A percentile compares a stretch with the other conserved stretches of the same genome.
phyloP scores from a whole-genome alignment of 768 basidiomycete genomes.

The Agaricus subrufescens region DNA sequence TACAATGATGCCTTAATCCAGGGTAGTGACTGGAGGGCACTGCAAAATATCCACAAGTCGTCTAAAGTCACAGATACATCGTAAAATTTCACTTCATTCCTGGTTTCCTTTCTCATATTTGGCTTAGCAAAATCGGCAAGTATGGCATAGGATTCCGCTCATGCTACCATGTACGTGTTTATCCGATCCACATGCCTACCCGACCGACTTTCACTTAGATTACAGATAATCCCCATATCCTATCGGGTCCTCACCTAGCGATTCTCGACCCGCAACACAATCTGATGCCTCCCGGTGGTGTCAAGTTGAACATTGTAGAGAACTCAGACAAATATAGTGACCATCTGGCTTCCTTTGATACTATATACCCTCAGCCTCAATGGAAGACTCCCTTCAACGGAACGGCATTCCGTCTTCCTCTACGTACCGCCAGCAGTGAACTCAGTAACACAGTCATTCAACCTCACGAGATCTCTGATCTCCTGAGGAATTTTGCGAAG shows the following conservation, averaged over 20 bases:
- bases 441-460: slow-evolving; percentile 30
- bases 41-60: slow-evolving; percentile 30
- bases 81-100: slow-evolving; percentile 5
- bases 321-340: slow-evolving; percentile 19
- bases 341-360: slow-evolving; percentile 26
- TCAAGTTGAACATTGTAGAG: slow-evolving; percentile 22
- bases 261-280: slow-evolving; percentile 38
- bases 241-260: slow-evolving; percentile 34
- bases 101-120: background rate
- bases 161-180: slow-evolving; percentile 20
- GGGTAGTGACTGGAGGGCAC: slow-evolving; percentile 32
- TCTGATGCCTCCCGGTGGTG: slow-evolving; percentile 25
- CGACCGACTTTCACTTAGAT: slow-evolving; percentile 23
- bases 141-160: slow-evolving; percentile 22
- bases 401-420: slow-evolving; percentile 43
- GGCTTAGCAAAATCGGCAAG: slow-evolving; percentile 21
- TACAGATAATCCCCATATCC: slow-evolving; percentile 45
- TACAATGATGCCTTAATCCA: slow-evolving; percentile 30
- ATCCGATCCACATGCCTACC: background rate
- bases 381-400: slow-evolving; percentile 25
- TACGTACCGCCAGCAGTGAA: slow-evolving; percentile 28
- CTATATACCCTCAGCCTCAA: slow-evolving; percentile 18
- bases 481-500: slow-evolving; percentile 37
- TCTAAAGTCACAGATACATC: slow-evolving; percentile 18
- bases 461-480: slow-evolving; percentile 25